phyloP scores from a whole-genome alignment of 2,329 filamentous ascomycete species.

The Colletotrichum sp. region DNA sequence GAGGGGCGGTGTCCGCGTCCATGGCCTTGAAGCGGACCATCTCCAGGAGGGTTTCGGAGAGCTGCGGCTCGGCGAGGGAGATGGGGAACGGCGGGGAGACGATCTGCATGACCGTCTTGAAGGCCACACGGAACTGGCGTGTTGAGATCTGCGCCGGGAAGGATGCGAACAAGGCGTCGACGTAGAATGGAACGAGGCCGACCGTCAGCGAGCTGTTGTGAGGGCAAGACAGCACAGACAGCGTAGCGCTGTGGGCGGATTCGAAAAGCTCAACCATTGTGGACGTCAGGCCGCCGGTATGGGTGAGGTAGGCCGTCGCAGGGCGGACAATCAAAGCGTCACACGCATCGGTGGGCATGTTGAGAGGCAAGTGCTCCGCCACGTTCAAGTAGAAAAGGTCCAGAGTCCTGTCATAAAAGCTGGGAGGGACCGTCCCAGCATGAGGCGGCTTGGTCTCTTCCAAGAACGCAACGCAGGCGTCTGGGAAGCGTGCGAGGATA shows the following conservation, averaged over 20 bases:
- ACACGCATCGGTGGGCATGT: conserved; percentile 68
- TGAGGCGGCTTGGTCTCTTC: conserved; percentile 57
- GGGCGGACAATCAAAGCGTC: conserved; percentile 77
- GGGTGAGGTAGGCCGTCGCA: conserved; percentile 73
- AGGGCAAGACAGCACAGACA: conserved; percentile 81
- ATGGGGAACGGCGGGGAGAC: conserved; percentile 81
- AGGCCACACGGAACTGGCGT: conserved; percentile 86
- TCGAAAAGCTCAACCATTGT: conserved; percentile 74
- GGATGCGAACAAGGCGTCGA: conserved; percentile 78
- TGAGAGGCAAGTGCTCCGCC: conserved; percentile 80
- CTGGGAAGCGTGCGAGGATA: conserved; percentile 74
- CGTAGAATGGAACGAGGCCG: conserved; percentile 80
- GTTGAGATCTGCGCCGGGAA: conserved; percentile 81
- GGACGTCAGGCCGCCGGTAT: conserved; percentile 45
- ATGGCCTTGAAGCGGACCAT: conserved; percentile 72
- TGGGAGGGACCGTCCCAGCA: conserved; percentile 60
- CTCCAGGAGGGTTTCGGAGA: conserved; percentile 83
- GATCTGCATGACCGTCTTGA: conserved; percentile 83
- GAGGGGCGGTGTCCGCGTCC: conserved; percentile 48
- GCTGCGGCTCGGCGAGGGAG: conserved; percentile 72
- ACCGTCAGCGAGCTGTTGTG: conserved; percentile 75
- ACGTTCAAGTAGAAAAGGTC: conserved; percentile 89
- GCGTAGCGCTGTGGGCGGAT: conserved; percentile 81
- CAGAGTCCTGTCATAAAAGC: conserved; percentile 71
- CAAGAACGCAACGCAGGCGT: conserved; percentile 70